Conservation (phyloP, 2,329 filamentous ascomycete species). For the Ophiostoma quercus region DNA sequence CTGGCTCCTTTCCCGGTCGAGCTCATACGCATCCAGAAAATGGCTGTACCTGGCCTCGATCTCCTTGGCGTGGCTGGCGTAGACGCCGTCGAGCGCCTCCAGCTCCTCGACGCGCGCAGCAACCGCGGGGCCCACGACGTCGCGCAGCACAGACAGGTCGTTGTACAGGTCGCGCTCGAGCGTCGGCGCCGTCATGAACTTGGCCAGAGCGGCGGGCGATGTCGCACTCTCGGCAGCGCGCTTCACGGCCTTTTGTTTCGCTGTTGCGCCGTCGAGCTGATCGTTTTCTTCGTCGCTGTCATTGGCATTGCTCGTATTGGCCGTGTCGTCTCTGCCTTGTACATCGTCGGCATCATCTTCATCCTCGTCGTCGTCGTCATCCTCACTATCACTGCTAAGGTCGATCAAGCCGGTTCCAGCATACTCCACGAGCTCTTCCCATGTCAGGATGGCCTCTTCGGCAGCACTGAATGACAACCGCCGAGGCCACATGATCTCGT, state of each 20-base stretch:
- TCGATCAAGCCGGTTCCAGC: slow-evolving; percentile 13
- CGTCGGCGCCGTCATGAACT: slow-evolving; percentile 42
- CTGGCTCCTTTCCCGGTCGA: slow-evolving; percentile 60
- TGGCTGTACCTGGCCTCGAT: slow-evolving; percentile 64
- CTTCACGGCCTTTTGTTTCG: not conserved
- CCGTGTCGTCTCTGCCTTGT: slow-evolving; percentile 26
- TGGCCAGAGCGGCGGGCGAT: slow-evolving; percentile 29
- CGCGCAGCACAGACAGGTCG: slow-evolving; percentile 48
- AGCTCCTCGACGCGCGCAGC: slow-evolving; percentile 52
- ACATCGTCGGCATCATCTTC: slow-evolving; percentile 28
- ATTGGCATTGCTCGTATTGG: slow-evolving; percentile 20
- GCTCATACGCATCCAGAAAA: slow-evolving; percentile 64
- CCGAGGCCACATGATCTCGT: slow-evolving; percentile 53
- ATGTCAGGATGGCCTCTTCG: slow-evolving; percentile 66
- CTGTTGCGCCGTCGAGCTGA: not conserved
- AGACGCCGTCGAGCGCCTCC: slow-evolving; percentile 55
- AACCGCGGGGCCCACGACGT: slow-evolving; percentile 57
- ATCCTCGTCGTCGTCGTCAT: slow-evolving; percentile 27
- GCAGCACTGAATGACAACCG: slow-evolving; percentile 70
- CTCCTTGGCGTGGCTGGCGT: slow-evolving; percentile 58
- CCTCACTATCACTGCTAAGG: not conserved
- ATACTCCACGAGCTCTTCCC: slow-evolving; percentile 50
- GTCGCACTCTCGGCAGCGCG: not conserved
- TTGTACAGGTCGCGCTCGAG: slow-evolving; percentile 53
- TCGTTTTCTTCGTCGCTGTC: slow-evolving; percentile 15